Conservation (phyloP, 2,329 filamentous ascomycete genomes). For the Fusarium sp. region DNA sequence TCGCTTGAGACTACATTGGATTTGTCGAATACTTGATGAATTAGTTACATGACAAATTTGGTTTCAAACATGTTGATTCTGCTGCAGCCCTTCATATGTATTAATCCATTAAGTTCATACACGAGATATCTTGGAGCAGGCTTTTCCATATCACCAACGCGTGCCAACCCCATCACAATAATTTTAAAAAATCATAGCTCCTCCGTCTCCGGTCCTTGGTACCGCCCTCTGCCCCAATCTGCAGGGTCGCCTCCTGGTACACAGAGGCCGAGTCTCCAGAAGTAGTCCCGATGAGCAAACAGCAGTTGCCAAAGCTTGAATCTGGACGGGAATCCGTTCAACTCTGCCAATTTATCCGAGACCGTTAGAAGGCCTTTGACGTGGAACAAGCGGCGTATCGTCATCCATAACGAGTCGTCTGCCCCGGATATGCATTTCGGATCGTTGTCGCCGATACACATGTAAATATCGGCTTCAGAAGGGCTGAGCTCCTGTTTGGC, state of each 20-base stretch:
- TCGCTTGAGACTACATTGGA: not conserved
- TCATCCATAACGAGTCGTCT: constrained; percentile 49
- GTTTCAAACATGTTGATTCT: not conserved
- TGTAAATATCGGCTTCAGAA: constrained; percentile 70
- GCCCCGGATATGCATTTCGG: constrained; percentile 73
- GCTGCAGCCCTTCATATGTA: not conserved
- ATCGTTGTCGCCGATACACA: constrained; percentile 79
- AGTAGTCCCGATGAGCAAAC: constrained; percentile 95
- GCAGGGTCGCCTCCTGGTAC: constrained; percentile 79
- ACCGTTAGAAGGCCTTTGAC: constrained; percentile 36
- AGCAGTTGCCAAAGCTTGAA: constrained; percentile 91
- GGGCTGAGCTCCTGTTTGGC: constrained; percentile 76
- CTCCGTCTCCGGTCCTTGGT: constrained; percentile 50
- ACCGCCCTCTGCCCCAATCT: constrained; percentile 68
- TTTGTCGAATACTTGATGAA: not conserved
- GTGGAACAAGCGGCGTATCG: constrained; percentile 39
- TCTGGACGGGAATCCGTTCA: constrained; percentile 63
- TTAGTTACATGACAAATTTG: too few relatives aligned
- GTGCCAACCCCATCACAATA: not conserved
- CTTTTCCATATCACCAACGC: constrained; percentile 10
- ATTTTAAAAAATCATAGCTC: constrained; percentile 47
- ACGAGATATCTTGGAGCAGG: not conserved
- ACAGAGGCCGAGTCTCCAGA: constrained; percentile 91
- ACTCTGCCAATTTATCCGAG: constrained; percentile 28
- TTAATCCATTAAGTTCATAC: not conserved